Evolutionary conservation across 2,329 filamentous ascomycete species (phyloP), one percentile per base, ranked within the genome.

Genomic region (Aciculosporium take): DNA sequence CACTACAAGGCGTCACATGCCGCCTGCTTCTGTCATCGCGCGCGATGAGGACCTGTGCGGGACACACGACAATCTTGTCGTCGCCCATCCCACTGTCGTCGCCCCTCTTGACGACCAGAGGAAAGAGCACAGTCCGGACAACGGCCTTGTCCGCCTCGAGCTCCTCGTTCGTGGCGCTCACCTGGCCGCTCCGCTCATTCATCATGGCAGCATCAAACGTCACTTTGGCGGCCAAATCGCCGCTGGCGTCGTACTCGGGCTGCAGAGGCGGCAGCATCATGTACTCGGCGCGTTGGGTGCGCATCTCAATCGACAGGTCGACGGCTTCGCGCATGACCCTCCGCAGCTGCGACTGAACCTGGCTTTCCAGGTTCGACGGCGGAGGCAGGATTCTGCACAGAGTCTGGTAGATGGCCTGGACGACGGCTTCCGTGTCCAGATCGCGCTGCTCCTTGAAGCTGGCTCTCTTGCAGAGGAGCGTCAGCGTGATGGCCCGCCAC

Each of bases 251-350:
- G 62, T 94, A 96, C 60, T 95, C 87, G 18, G 91, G 91, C 60
- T 91, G 85, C 42, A 94, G 70, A 4, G 91, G 91, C 23, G 91
- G 89, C 15, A 96, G 78, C 89, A 98, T 98, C 68, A 94, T 91
- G 67, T 94, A 98, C 66, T 96, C 91, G 29, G 91, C 87, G 45
- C 86, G 79, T 60, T 98, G 91, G 13, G 83, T 93, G 57, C 91
- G 87, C 91, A 98, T 98, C 65, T 95, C 88, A 49, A 98, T 79
- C 1, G 87, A 87, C 9, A 98, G 74, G 44, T 84, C 82, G 38
- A 95, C 91, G 1, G 93, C 91, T 46, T 89, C 77, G 49, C 78
- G 78, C 63, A 98, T 79, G 39, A 98, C 87, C 51, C 84, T 86
- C 53, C 83, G 81, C 41, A 98, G 72, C 48, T 89, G 88, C 27